A percentile compares a stretch with the other conserved stretches of the same genome.
Evolutionary conservation across 495 filamentous ascomycete species (phyloP).

Genomic region (Annulohypoxylon moriforme): DNA sequence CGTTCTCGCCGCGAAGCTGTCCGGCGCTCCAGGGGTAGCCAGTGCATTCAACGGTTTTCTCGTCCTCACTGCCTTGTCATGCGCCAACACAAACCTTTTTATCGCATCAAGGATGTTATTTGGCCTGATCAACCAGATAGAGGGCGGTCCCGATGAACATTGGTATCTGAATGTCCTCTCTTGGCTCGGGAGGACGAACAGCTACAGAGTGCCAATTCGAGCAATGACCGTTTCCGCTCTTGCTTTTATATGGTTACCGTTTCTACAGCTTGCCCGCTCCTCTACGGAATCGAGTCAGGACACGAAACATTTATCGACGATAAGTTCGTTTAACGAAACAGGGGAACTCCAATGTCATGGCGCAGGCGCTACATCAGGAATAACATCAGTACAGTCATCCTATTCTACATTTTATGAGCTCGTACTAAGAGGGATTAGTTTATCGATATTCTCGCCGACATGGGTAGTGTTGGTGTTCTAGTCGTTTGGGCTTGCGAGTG

Average conservation of each 20-base stretch:
- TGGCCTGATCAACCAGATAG: conserved; percentile 50
- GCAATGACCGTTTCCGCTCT: conserved; percentile 53
- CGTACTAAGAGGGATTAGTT: conserved; percentile 38
- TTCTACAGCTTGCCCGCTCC: conserved; percentile 44
- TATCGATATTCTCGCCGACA: conserved; percentile 47
- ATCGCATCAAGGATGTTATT: conserved; percentile 57
- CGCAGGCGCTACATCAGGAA: not conserved
- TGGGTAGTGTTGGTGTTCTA: conserved; percentile 51
- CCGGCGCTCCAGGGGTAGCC: conserved; percentile 25
- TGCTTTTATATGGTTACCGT: conserved; percentile 42
- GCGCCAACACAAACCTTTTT: conserved; percentile 57
- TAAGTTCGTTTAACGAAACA: not conserved
- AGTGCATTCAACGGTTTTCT: conserved; percentile 42
- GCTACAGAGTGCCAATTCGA: conserved; percentile 53
- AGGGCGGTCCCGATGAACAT: conserved; percentile 45
- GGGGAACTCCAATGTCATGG: not conserved
- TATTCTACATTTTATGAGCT: not conserved
- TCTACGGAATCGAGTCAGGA: not conserved
- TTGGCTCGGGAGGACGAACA: conserved; percentile 54
- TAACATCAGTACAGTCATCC: not conserved
- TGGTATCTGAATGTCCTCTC: conserved; percentile 39
- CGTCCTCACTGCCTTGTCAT: conserved; percentile 39
- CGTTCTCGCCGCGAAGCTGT: conserved; percentile 49
- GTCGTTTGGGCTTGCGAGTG: conserved; percentile 59
- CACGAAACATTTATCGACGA: no score